phyloP scores from a whole-genome alignment of 495 filamentous ascomycete species.

The Bathelium albidoporum region DNA sequence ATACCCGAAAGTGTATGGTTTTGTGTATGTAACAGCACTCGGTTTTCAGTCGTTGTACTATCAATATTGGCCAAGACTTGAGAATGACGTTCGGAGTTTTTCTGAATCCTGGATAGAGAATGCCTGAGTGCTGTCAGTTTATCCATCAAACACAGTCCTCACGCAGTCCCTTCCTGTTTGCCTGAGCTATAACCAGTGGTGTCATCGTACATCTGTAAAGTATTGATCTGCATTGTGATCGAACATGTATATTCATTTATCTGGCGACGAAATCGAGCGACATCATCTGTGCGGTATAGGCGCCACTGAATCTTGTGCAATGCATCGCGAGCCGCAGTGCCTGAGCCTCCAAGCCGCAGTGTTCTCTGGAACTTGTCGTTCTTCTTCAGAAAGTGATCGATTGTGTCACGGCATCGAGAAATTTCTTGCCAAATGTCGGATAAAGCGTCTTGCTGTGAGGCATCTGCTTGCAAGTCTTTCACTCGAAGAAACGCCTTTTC shows the following conservation, averaged over 20 bases:
- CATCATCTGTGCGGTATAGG: not conserved
- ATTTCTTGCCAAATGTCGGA: conserved; percentile 18
- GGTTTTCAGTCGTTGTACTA: too few species aligned
- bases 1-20: too few species aligned
- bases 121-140: too few species aligned
- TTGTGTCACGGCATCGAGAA: conserved; percentile 24
- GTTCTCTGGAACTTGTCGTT: not conserved
- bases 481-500: conserved; percentile 25
- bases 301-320: not conserved
- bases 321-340: not conserved
- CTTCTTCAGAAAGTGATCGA: conserved; percentile 25
- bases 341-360: not conserved
- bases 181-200: too few species aligned
- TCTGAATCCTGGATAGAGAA: too few species aligned
- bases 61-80: too few species aligned
- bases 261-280: not conserved
- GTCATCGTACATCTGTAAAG: too few species aligned
- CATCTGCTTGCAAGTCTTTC: conserved; percentile 17
- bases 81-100: too few species aligned
- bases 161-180: too few species aligned
- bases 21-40: too few species aligned
- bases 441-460: conserved; percentile 14
- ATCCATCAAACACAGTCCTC: too few species aligned
- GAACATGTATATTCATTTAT: not conserved
- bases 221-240: not conserved